These are phyloP conservation scores for Amanita pseudoporphyria DNA, from an alignment of 768 basidiomycete genomes.

Conservation along the genomic window DNA sequence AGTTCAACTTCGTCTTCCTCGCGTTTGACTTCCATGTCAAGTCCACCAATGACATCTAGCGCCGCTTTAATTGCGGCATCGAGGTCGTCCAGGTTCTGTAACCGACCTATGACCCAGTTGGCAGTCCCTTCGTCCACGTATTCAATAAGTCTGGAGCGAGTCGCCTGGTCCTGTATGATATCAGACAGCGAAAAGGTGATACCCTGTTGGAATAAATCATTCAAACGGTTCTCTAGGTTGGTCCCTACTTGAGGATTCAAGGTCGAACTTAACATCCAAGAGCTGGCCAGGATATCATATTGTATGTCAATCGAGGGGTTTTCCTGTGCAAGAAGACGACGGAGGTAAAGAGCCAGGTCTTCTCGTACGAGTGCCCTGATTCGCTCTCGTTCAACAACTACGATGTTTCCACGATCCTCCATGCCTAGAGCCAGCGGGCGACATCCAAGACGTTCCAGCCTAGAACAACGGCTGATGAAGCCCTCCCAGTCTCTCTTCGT, in stretches of 20 bases:
- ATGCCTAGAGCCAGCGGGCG: conserved; percentile 67
- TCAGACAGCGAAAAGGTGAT: conserved; percentile 71
- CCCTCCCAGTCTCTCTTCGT: conserved; percentile 95
- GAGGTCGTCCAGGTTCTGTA: conserved; percentile 48
- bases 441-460: conserved; percentile 79
- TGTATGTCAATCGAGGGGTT: conserved; percentile 34
- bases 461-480: conserved; percentile 83
- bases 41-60: conserved; percentile 64
- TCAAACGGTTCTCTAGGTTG: conserved; percentile 46
- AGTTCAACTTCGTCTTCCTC: conserved; percentile 66
- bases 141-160: conserved; percentile 41
- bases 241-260: conserved; percentile 50
- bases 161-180: conserved; percentile 58
- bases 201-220: conserved; percentile 67
- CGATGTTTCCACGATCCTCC: conserved; percentile 32
- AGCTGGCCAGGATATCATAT: conserved; percentile 46
- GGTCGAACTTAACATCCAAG: conserved; percentile 54
- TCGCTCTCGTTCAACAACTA: conserved; percentile 74
- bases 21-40: conserved; percentile 60
- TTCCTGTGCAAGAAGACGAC: conserved; percentile 36
- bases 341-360: conserved; percentile 56
- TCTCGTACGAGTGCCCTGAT: conserved; percentile 53
- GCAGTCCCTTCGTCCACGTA: conserved; percentile 49
- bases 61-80: conserved; percentile 44
- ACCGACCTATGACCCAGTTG: conserved; percentile 50